phyloP scores from a whole-genome alignment of 257 asterid genomes.

The Misopates orontium region DNA sequence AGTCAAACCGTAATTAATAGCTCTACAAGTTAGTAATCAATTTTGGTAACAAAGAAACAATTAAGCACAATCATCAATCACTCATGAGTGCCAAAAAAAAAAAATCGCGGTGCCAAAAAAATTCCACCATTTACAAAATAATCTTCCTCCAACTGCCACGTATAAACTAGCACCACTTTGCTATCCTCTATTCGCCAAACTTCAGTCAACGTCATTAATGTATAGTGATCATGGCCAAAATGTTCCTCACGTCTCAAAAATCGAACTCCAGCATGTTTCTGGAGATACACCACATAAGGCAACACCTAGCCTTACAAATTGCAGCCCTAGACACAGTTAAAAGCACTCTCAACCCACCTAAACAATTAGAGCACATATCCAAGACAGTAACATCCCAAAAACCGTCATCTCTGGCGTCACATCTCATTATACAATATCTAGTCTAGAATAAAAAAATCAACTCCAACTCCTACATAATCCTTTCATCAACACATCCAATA shows the following conservation, averaged over 20 bases:
- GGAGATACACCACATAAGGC: conserved; percentile 14
- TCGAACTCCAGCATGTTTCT: conserved; percentile 16
- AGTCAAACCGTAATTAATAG: conserved; percentile 21
- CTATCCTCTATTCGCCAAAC: conserved; percentile 8
- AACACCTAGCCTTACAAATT: conserved; percentile 6
- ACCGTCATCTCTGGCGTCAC: conserved; percentile 20
- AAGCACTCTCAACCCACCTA: not conserved
- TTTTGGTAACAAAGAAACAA: not conserved
- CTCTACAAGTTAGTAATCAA: conserved; percentile 6
- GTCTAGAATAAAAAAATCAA: conserved; percentile 9
- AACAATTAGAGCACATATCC: not conserved
- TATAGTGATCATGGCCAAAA: not conserved
- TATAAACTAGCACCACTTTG: conserved; percentile 6
- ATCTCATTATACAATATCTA: not conserved
- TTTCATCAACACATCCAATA: conserved; percentile 22
- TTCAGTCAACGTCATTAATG: conserved; percentile 4
- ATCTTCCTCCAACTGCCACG: conserved; percentile 13
- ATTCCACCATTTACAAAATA: not conserved
- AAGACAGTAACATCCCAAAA: not conserved
- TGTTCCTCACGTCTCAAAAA: not conserved
- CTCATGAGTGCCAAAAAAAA: conserved; percentile 13
- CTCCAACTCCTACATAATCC: conserved; percentile 16
- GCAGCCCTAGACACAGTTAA: conserved; percentile 3
- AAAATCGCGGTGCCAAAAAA: conserved; percentile 11
- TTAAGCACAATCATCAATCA: conserved; percentile 5